These are phyloP conservation scores for Oryza rufipogon DNA, from an alignment of 176 grass and related monocot genomes.

Conservation along the genomic window DNA sequence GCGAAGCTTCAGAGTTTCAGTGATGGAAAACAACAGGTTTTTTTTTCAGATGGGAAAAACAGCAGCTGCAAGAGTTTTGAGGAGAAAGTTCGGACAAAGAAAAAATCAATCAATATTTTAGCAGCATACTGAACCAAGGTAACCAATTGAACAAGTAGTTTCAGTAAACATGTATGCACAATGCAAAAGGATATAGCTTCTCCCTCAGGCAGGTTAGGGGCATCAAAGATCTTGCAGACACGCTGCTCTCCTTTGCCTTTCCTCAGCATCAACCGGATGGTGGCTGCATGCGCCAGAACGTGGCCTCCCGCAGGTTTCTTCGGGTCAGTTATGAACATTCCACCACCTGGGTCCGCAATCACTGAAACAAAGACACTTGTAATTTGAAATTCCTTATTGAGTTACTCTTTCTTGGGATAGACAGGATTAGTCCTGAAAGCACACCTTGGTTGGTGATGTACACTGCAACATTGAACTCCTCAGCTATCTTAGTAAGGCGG, in stretches of 20 bases:
- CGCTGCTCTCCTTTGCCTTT: conserved; percentile 96
- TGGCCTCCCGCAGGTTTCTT: conserved; percentile 92
- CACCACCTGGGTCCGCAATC: conserved; percentile 84
- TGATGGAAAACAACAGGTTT: neutral
- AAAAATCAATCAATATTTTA: neutral
- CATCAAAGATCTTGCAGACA: conserved; percentile 91
- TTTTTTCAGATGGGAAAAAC: neutral
- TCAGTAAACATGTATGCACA: neutral
- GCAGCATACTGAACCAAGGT: neutral
- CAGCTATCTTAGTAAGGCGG: conserved; percentile 84
- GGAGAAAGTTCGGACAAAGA: conserved; percentile 3
- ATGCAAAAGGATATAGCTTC: conserved; percentile 86
- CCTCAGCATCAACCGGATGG: conserved; percentile 81
- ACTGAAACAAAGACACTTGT: conserved; percentile 49
- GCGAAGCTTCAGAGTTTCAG: neutral
- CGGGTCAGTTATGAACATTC: conserved; percentile 84
- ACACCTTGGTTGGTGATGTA: conserved; percentile 96
- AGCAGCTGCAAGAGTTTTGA: neutral
- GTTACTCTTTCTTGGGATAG: conserved; percentile 15
- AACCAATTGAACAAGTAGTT: conserved; percentile 1
- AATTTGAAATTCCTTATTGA: conserved; percentile 10
- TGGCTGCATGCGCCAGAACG: conserved; percentile 71
- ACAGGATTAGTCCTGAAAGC: neutral
- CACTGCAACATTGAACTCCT: conserved; percentile 96
- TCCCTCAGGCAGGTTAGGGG: conserved; percentile 84